These are phyloP conservation scores for Ogataea salicorniae DNA, from an alignment of 805 yeast species.

Conservation along the genomic window DNA sequence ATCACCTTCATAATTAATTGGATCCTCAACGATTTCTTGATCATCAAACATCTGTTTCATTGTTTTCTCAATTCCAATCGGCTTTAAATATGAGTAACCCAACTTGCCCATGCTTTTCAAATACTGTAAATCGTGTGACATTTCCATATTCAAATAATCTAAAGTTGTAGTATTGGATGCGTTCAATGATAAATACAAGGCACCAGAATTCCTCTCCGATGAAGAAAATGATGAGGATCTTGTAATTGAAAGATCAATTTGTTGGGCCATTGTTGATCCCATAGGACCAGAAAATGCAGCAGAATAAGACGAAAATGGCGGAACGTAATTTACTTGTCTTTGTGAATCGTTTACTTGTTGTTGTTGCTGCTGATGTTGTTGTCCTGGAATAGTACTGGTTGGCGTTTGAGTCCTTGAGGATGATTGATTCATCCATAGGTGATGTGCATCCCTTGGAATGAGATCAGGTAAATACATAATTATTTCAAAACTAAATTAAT, in stretches of 20 bases:
- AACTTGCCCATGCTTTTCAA: constrained; percentile 33
- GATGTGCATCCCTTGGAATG: constrained; percentile 41
- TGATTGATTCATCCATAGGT: constrained; percentile 35
- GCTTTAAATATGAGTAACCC: constrained; percentile 47
- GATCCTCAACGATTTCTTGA: constrained; percentile 16
- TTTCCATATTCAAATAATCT: constrained; percentile 17
- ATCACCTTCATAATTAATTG: constrained; percentile 19
- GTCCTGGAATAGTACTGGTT: background rate
- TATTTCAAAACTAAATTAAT: no score
- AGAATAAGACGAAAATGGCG: constrained; percentile 51
- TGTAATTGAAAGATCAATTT: background rate
- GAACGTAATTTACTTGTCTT: constrained; percentile 33
- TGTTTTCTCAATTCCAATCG: constrained; percentile 57
- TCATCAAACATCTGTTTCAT: constrained; percentile 34
- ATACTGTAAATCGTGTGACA: constrained; percentile 21
- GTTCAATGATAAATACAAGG: constrained; percentile 12
- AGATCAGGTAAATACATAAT: constrained; percentile 45
- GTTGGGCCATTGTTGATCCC: background rate
- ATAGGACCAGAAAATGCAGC: constrained; percentile 38
- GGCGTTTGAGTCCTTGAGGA: constrained; percentile 1
- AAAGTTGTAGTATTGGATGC: constrained; percentile 11
- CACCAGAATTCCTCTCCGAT: constrained; percentile 18
- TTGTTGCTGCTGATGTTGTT: background rate
- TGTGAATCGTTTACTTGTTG: background rate
- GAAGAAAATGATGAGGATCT: constrained; percentile 17